Conservation (phyloP, 768 basidiomycete genomes). For the Amanita polypyramis region DNA sequence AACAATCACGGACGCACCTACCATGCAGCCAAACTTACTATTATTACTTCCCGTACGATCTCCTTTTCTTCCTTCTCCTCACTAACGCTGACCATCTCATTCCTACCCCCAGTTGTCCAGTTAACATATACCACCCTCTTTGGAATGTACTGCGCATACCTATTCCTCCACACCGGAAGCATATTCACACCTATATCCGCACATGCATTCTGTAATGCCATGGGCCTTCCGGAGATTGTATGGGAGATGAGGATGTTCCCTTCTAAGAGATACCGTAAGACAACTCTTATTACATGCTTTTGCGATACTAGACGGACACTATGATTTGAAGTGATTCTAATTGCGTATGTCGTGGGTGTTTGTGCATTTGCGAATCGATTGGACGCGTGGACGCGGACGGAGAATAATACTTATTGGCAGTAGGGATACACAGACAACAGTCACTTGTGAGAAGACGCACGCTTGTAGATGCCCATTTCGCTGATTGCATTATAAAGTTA, state of each 20-base stretch:
- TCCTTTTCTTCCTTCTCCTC: not conserved
- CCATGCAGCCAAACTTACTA: slow-evolving; percentile 54
- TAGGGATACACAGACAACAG: too few relatives aligned
- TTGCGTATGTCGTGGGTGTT: not conserved
- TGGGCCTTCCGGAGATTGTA: slow-evolving; percentile 73
- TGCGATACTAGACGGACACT: not conserved
- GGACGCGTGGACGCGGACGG: slow-evolving; percentile 4
- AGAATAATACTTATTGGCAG: not conserved
- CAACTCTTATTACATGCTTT: not conserved
- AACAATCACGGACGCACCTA: slow-evolving; percentile 59
- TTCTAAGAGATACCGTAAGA: slow-evolving; percentile 39
- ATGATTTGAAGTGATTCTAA: not conserved
- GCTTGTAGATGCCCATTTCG: too few relatives aligned
- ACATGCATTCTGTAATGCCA: slow-evolving; percentile 89
- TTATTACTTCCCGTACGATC: slow-evolving; percentile 41
- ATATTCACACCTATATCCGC: slow-evolving; percentile 67
- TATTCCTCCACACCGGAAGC: slow-evolving; percentile 82
- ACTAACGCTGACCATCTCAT: not conserved
- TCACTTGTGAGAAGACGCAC: too few relatives aligned
- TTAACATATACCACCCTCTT: slow-evolving; percentile 87
- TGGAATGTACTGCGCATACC: slow-evolving; percentile 77
- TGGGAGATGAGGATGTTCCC: slow-evolving; percentile 48
- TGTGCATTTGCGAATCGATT: not conserved
- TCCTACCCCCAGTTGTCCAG: slow-evolving; percentile 81
- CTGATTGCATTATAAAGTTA: too few relatives aligned